phyloP scores from a whole-genome alignment of 2,329 filamentous ascomycete species.

The Escovopsis sp. region DNA sequence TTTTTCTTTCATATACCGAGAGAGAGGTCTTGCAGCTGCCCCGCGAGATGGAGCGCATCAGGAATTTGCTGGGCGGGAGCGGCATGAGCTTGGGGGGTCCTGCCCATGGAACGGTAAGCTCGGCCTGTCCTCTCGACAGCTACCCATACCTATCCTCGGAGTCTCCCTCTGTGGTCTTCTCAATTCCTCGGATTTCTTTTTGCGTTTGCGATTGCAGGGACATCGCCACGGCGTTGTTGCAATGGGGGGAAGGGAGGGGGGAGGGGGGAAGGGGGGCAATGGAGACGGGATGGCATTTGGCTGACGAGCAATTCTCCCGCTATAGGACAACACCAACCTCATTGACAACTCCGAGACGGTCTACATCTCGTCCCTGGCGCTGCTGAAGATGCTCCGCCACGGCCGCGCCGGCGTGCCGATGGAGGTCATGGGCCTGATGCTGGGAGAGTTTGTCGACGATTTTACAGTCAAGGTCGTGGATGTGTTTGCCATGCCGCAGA shows the following conservation, averaged over 20 bases:
- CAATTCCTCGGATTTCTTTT: not conserved
- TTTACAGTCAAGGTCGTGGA: conserved; percentile 97
- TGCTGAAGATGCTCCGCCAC: conserved; percentile 97
- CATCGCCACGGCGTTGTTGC: too few species aligned
- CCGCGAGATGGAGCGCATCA: conserved; percentile 71
- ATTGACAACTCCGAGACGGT: conserved; percentile 99
- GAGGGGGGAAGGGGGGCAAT: too few species aligned
- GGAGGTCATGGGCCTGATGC: conserved; percentile 99
- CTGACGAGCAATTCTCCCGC: conserved; percentile 5
- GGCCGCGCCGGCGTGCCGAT: conserved; percentile 95
- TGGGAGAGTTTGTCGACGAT: conserved; percentile 97
- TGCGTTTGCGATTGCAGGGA: too few species aligned
- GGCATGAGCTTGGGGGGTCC: conserved; percentile 49
- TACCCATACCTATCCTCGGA: not conserved
- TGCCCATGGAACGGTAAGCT: conserved; percentile 25
- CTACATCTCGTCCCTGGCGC: conserved; percentile 92
- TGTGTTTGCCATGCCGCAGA: conserved; percentile 98
- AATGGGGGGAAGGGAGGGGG: too few species aligned
- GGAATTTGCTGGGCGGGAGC: conserved; percentile 69
- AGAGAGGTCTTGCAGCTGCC: too few species aligned
- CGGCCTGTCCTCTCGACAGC: not conserved
- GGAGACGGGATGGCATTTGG: not conserved
- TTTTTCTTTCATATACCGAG: too few species aligned
- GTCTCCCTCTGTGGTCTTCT: too few species aligned
- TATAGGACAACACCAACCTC: conserved; percentile 72